Base-by-base conservation (phyloP, 805 yeast species). In the Saccharomycopsis sp. region DNA sequence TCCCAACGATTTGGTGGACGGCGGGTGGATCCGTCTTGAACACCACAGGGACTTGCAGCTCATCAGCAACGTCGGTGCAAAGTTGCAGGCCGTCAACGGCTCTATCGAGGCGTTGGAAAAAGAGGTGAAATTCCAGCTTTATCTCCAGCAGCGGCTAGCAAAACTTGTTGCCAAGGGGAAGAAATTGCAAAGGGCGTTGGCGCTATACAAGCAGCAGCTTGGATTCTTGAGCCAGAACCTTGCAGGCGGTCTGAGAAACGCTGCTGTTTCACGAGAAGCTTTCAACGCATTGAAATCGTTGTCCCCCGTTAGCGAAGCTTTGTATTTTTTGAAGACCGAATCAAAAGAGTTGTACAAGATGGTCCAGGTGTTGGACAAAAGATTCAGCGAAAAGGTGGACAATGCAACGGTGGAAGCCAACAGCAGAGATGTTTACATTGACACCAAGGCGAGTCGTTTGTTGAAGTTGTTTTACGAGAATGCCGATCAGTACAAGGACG, bases 1-100 rank as follows among this genome's bases (percentile, higher is more conserved):
- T 13, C 95, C 95, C 0, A 60, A 59, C 4, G 81, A 77, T 10
- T 62, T 84, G 25, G 66, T 80, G 1, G 69, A 68, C 3, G 71
- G 63, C 9, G 94, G 95, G 4, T 76, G 74, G 65, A 61, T 88
- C 41, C 59, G 80, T 36, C 61, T 87, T 36, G 68, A 68, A 37
- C 92, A 85, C 53, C 92, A 88, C 43, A 68, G 71, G 38, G 74
- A 68, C 1, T 52, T 81, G n/a, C 60, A 52, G 6, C 7, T 36
- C 34, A 36, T 56, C 53, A 41, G 34, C 29, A 16, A 34, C 43
- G 33, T 49, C 44, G 35, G 53, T 22, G 42, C 45, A 51, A 20
- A 53, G 50, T 19, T 35, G 52, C n/a, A 30, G 4, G 55, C 50
- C 10, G 34, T 61, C 4, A 70, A 67, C 46, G 41, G 51, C 2